These are phyloP conservation scores for Ogataea nonfermentans DNA, from an alignment of 805 yeast genomes.

Conservation along the genomic window DNA sequence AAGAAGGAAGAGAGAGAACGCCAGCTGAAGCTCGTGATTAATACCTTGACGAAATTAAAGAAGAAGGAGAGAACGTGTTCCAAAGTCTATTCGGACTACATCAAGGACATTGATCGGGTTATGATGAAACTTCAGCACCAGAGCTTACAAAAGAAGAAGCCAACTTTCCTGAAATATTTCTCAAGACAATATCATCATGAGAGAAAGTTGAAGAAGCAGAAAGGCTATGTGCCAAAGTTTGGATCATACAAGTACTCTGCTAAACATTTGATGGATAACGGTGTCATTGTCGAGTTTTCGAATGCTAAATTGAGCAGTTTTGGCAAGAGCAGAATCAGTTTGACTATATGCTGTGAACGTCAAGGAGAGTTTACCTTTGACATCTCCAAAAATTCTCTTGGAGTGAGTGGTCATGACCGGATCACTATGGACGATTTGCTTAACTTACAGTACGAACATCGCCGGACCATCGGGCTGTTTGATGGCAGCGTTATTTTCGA, in stretches of 20 bases:
- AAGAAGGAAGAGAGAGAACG: constrained; percentile 42
- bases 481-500: constrained; percentile 68
- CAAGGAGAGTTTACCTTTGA: constrained; percentile 74
- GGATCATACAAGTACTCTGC: constrained; percentile 79
- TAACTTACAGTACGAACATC: constrained; percentile 69
- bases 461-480: constrained; percentile 52
- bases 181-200: constrained; percentile 76
- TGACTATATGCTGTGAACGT: constrained; percentile 73
- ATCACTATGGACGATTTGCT: constrained; percentile 71
- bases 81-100: constrained; percentile 45
- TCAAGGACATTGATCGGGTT: constrained; percentile 44
- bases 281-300: constrained; percentile 54
- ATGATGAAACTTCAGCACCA: constrained; percentile 43
- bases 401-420: constrained; percentile 40
- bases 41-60: constrained; percentile 42
- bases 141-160: constrained; percentile 45
- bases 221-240: constrained; percentile 66
- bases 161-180: constrained; percentile 41
- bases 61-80: constrained; percentile 46
- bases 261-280: constrained; percentile 70
- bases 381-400: constrained; percentile 52
- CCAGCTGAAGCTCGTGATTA: constrained; percentile 41
- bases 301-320: constrained; percentile 32
- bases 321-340: constrained; percentile 63
- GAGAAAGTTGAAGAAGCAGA: constrained; percentile 62